Percentiles rank a stretch among this genome's conserved stretches.
Evolutionary conservation across 768 basidiomycete genomes (phyloP).

Genomic region (Tylopilus subfusipes): DNA sequence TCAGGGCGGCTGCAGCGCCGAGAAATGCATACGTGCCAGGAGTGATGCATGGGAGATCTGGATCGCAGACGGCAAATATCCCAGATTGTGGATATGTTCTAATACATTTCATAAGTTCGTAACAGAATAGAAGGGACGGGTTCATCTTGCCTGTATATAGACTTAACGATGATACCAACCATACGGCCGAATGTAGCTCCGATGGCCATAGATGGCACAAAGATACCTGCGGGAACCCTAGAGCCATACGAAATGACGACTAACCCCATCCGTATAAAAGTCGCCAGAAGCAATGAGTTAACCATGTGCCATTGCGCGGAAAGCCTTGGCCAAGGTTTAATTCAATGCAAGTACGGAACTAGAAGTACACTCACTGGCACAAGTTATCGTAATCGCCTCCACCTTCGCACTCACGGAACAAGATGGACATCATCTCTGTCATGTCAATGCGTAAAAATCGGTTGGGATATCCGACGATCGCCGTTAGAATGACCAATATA

Average conservation of each 20-base stretch:
- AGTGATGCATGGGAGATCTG: conserved; percentile 94
- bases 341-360: neutral
- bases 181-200: conserved; percentile 97
- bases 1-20: conserved; percentile 93
- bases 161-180: conserved; percentile 95
- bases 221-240: conserved; percentile 97
- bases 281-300: conserved; percentile 88
- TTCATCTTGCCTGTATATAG: conserved; percentile 69
- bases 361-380: conserved; percentile 75
- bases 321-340: conserved; percentile 47
- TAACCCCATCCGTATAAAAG: conserved; percentile 79
- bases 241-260: conserved; percentile 93
- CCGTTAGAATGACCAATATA: conserved; percentile 80
- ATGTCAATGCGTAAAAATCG: conserved; percentile 94
- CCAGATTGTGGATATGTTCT: conserved; percentile 82
- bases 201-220: conserved; percentile 98
- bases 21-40: conserved; percentile 98
- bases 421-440: conserved; percentile 92
- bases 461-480: conserved; percentile 91
- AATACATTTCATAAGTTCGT: neutral
- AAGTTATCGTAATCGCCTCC: conserved; percentile 87
- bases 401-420: conserved; percentile 95
- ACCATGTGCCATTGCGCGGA: conserved; percentile 92
- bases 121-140: conserved; percentile 13
- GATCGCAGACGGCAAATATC: conserved; percentile 86